Percentiles rank a stretch among this genome's conserved stretches.
Conservation (phyloP, 1,284 basidiomycete species). For the Phellopilus nigrolimitatus region DNA sequence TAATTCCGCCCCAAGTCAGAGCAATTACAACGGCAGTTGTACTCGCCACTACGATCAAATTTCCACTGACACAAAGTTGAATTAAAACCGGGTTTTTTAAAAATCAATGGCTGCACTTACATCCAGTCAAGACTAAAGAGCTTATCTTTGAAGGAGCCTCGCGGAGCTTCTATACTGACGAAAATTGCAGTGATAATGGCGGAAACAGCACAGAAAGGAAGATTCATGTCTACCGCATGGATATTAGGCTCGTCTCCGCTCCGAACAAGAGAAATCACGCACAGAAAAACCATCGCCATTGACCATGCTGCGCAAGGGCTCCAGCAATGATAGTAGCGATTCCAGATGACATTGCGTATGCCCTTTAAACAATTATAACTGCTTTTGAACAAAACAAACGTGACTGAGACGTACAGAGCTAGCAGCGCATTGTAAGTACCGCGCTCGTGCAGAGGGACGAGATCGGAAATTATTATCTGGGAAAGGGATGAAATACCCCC, state of each 20-base stretch:
- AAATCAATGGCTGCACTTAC: conserved; percentile 19
- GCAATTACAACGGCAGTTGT: conserved; percentile 22
- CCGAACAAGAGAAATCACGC: conserved; percentile 11
- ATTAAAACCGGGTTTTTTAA: neutral
- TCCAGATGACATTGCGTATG: conserved; percentile 28
- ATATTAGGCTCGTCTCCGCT: neutral
- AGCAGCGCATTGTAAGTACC: conserved; percentile 35
- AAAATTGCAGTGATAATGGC: conserved; percentile 26
- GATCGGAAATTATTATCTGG: conserved; percentile 32
- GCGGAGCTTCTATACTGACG: conserved; percentile 29
- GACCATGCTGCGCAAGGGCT: conserved; percentile 26
- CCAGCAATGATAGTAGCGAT: conserved; percentile 33
- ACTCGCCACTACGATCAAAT: conserved; percentile 22
- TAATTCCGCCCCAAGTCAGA: conserved; percentile 26
- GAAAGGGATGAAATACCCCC: conserved; percentile 31
- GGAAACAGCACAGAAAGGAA: conserved; percentile 28
- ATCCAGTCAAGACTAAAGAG: conserved; percentile 25
- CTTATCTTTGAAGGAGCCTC: conserved; percentile 25
- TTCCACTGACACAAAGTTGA: conserved; percentile 13
- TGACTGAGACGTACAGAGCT: conserved; percentile 22
- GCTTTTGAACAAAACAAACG: neutral
- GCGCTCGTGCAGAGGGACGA: conserved; percentile 38
- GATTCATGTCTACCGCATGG: conserved; percentile 26
- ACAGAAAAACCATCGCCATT: conserved; percentile 31
- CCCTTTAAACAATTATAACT: conserved; percentile 3